Percentiles rank a stretch among this genome's conserved stretches.
These are phyloP conservation scores for Colletotrichum costaricense DNA, from an alignment of 2,329 filamentous ascomycete species.

Conservation along the genomic window DNA sequence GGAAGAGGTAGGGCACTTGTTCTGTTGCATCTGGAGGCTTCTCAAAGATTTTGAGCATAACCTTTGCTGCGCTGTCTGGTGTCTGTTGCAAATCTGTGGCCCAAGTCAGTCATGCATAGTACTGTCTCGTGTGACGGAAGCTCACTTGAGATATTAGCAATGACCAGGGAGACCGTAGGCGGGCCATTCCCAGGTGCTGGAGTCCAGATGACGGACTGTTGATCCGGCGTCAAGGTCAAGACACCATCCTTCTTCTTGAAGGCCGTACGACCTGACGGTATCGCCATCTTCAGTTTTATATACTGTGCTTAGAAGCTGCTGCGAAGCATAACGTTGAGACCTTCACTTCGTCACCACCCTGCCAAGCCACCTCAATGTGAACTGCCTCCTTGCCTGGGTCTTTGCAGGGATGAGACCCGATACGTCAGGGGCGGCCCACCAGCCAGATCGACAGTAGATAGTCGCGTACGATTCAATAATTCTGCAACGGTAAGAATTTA, in stretches of 20 bases:
- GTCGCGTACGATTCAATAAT: not conserved
- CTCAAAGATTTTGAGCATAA: constrained; percentile 92
- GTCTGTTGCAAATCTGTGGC: constrained; percentile 90
- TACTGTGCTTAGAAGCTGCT: not conserved
- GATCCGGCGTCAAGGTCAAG: constrained; percentile 79
- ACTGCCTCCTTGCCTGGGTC: not conserved
- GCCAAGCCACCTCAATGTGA: not conserved
- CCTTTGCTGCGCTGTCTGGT: constrained; percentile 86
- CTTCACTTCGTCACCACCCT: constrained; percentile 15
- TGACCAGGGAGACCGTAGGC: constrained; percentile 74
- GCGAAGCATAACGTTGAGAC: not conserved
- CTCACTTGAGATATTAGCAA: constrained; percentile 86
- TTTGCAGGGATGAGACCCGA: constrained; percentile 14
- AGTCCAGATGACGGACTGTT: constrained; percentile 83
- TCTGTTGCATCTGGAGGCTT: constrained; percentile 70
- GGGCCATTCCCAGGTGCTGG: constrained; percentile 72
- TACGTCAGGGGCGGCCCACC: constrained; percentile 24
- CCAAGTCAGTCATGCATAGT: constrained; percentile 32
- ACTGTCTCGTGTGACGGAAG: not conserved
- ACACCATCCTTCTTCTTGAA: constrained; percentile 98
- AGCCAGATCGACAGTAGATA: constrained; percentile 9
- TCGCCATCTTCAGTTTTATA: constrained; percentile 58
- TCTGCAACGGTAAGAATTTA: not conserved
- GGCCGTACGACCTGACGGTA: constrained; percentile 73
- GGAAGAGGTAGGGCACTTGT: constrained; percentile 82